Percentiles rank a stretch among this genome's conserved stretches.
Conservation (phyloP, 2,329 filamentous ascomycete species). For the Septoria linicola region DNA sequence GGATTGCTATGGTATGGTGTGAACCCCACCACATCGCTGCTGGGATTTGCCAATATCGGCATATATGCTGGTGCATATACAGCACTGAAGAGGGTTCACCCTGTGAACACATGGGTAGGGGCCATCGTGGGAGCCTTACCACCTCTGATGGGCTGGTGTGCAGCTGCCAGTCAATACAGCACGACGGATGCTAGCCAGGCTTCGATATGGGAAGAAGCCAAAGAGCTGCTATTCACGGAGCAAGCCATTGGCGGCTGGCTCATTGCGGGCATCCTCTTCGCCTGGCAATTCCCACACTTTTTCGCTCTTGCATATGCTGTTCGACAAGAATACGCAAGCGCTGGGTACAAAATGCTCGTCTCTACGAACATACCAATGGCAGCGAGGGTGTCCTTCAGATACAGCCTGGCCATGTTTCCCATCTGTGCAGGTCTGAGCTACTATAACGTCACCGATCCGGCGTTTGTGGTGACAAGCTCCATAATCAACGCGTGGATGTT, state of each 20-base stretch:
- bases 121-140: constrained; percentile 91
- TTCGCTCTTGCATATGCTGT: constrained; percentile 90
- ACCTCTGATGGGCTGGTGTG: constrained; percentile 96
- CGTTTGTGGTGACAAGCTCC: constrained; percentile 76
- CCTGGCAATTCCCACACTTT: constrained; percentile 99
- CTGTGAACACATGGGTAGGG: constrained; percentile 91
- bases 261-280: constrained; percentile 77
- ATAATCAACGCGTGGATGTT: constrained; percentile 84
- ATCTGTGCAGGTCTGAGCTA: constrained; percentile 79
- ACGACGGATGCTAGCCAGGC: constrained; percentile 33
- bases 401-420: constrained; percentile 81
- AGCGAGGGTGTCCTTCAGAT: constrained; percentile 80
- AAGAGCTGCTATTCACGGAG: constrained; percentile 39
- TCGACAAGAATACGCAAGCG: constrained; percentile 78
- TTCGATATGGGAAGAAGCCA: constrained; percentile 33
- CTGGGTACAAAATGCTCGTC: constrained; percentile 69
- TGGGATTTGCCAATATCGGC: constrained; percentile 80
- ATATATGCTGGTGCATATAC: constrained; percentile 93
- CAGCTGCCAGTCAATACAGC: constrained; percentile 84
- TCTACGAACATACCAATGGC: constrained; percentile 88
- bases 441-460: constrained; percentile 78
- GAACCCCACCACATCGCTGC: constrained; percentile 85
- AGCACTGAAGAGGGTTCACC: constrained; percentile 81
- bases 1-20: constrained; percentile 81
- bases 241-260: constrained; percentile 74